Percentiles rank a stretch among this genome's conserved stretches.
phyloP scores from a whole-genome alignment of 2,329 filamentous ascomycete species.

The Rhinocladiella similis region DNA sequence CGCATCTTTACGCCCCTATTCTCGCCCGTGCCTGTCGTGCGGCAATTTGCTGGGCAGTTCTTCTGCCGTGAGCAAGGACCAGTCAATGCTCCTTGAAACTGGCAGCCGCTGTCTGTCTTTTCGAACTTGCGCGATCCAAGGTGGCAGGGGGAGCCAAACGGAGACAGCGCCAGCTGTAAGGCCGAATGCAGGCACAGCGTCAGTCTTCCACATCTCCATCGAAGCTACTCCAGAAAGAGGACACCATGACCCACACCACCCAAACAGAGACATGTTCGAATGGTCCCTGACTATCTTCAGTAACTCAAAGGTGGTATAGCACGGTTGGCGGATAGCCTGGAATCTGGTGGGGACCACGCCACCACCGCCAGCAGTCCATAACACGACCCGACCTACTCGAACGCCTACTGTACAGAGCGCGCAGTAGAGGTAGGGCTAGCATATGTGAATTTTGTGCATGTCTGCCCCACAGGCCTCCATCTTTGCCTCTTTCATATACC shows the following conservation, averaged over 20 bases:
- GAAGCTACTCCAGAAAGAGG: slow-evolving; percentile 1
- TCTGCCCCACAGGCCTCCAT: not conserved
- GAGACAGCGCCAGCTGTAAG: slow-evolving; percentile 11
- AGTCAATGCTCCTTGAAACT: slow-evolving; percentile 20
- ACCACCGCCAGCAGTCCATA: slow-evolving; percentile 3
- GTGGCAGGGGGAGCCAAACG: slow-evolving; percentile 18
- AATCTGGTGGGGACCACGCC: slow-evolving; percentile 10
- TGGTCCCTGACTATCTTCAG: slow-evolving; percentile 8
- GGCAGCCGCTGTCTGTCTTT: slow-evolving; percentile 14
- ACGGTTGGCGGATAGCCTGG: slow-evolving; percentile 16
- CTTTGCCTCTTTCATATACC: not conserved
- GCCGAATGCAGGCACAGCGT: slow-evolving; percentile 15
- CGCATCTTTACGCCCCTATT: slow-evolving; percentile 13
- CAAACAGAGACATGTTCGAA: slow-evolving; percentile 7
- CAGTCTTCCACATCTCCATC: not conserved
- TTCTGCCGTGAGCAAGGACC: slow-evolving; percentile 13
- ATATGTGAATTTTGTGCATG: not conserved
- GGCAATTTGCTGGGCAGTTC: slow-evolving; percentile 10
- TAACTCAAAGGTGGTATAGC: slow-evolving; percentile 3
- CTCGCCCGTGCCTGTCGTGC: slow-evolving; percentile 10
- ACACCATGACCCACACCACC: not conserved
- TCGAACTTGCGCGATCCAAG: slow-evolving; percentile 14
- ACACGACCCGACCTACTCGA: slow-evolving; percentile 8
- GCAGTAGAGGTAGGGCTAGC: not conserved
- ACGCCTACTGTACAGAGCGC: not conserved